Conservation (phyloP, 2,329 filamentous ascomycete species). For the Chaetomiaceae sp. region DNA sequence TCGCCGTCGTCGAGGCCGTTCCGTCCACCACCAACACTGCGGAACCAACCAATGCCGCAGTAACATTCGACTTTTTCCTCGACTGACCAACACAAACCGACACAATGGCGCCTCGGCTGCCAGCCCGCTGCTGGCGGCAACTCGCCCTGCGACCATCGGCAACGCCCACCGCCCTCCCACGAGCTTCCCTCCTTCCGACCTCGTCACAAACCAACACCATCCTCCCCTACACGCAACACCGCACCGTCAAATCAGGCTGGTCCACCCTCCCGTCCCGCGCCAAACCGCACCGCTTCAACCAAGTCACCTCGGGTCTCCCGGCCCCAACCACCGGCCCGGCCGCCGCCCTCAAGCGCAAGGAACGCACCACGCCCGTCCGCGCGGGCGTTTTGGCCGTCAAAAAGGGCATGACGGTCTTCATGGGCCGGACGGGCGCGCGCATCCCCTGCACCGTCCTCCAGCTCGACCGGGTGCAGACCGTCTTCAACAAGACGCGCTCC, state of each 20-base stretch:
- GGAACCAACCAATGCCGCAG: slow-evolving; percentile 13
- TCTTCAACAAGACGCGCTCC: slow-evolving; percentile 76
- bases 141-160: slow-evolving; percentile 13
- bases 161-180: slow-evolving; percentile 9
- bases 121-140: slow-evolving; percentile 32
- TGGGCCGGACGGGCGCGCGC: slow-evolving; percentile 71
- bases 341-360: slow-evolving; percentile 56
- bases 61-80: background rate
- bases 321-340: slow-evolving; percentile 54
- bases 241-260: slow-evolving; percentile 58
- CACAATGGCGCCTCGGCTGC: slow-evolving; percentile 34
- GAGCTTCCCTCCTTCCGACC: slow-evolving; percentile 26
- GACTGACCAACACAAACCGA: background rate
- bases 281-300: slow-evolving; percentile 59
- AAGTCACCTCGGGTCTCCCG: slow-evolving; percentile 52
- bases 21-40: slow-evolving; percentile 5
- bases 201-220: slow-evolving; percentile 27
- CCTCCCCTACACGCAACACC: slow-evolving; percentile 33
- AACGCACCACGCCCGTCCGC: slow-evolving; percentile 59
- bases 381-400: slow-evolving; percentile 83
- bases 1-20: slow-evolving; percentile 19
- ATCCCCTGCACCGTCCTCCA: slow-evolving; percentile 89
- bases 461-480: slow-evolving; percentile 85
- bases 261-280: slow-evolving; percentile 44
- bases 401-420: slow-evolving; percentile 93